phyloP scores from a whole-genome alignment of 2,329 filamentous ascomycete genomes.

The Metarhizium sp. region DNA sequence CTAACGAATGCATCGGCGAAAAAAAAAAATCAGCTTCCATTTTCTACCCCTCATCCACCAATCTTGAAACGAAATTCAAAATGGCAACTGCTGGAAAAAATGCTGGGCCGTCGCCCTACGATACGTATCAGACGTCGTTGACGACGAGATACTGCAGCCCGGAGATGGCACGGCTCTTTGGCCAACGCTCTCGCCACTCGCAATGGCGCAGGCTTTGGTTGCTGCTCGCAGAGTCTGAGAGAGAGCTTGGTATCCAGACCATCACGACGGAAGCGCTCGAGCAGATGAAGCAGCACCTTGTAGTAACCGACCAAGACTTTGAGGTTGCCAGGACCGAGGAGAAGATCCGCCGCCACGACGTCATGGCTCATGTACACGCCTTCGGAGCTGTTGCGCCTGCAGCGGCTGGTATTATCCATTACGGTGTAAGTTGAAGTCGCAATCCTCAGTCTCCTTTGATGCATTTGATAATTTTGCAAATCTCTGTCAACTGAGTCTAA shows the following conservation, averaged over 20 bases:
- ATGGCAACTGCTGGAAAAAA: too few species aligned
- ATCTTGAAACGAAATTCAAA: too few species aligned
- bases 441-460: too few species aligned
- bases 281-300: slow-evolving; percentile 65
- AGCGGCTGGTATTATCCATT: slow-evolving; percentile 77
- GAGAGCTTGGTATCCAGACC: slow-evolving; percentile 62
- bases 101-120: slow-evolving; percentile 11
- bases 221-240: slow-evolving; percentile 71
- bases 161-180: slow-evolving; percentile 76
- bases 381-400: slow-evolving; percentile 65
- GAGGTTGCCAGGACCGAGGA: slow-evolving; percentile 67
- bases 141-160: slow-evolving; percentile 62
- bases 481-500: too few species aligned
- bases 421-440: slow-evolving; percentile 28
- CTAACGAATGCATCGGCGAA: too few species aligned
- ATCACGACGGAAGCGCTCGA: slow-evolving; percentile 68
- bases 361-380: slow-evolving; percentile 65
- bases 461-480: too few species aligned
- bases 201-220: slow-evolving; percentile 85
- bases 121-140: slow-evolving; percentile 54
- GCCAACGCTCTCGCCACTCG: slow-evolving; percentile 61
- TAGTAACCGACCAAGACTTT: slow-evolving; percentile 72
- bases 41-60: too few species aligned
- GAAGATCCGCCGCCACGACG: slow-evolving; percentile 55
- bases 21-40: too few species aligned